phyloP scores from a whole-genome alignment of 1,284 basidiomycete species.

The Puccinia brachypodii region DNA sequence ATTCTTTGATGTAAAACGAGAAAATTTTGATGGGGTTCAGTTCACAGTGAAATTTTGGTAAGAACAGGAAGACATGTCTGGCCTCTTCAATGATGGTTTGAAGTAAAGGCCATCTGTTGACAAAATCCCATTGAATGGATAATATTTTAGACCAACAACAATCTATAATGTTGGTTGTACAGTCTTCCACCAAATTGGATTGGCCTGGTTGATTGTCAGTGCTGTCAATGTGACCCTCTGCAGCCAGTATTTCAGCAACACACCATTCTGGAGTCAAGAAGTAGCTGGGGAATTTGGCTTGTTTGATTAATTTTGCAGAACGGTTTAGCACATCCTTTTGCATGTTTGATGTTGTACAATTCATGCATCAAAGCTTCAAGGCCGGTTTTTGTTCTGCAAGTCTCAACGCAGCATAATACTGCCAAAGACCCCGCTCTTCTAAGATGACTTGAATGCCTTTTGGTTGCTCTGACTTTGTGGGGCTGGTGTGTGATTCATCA shows the following conservation, averaged over 20 bases:
- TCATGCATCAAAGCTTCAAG: not conserved
- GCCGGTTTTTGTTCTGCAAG: not conserved
- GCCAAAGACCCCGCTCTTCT: slow-evolving; percentile 1
- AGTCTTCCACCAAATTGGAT: not conserved
- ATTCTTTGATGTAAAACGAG: not conserved
- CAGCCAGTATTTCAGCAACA: not conserved
- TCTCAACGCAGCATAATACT: not conserved
- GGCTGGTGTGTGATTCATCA: not conserved
- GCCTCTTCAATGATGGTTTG: slow-evolving; percentile 2
- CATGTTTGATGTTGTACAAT: not conserved
- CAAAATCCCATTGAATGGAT: not conserved
- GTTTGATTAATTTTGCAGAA: not conserved
- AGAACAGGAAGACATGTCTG: not conserved
- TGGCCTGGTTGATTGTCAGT: not conserved
- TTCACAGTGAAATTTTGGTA: slow-evolving; percentile 19
- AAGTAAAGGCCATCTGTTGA: not conserved
- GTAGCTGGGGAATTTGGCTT: not conserved
- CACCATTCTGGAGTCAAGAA: not conserved
- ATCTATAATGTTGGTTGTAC: no score
- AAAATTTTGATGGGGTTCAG: slow-evolving; percentile 1
- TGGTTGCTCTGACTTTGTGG: not conserved
- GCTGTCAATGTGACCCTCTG: not conserved
- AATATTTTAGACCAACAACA: slow-evolving; percentile 6
- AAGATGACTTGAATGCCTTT: not conserved
- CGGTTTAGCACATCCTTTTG: not conserved